phyloP scores from a whole-genome alignment of 345 rosid species.

The Anastatica hierochuntica region DNA sequence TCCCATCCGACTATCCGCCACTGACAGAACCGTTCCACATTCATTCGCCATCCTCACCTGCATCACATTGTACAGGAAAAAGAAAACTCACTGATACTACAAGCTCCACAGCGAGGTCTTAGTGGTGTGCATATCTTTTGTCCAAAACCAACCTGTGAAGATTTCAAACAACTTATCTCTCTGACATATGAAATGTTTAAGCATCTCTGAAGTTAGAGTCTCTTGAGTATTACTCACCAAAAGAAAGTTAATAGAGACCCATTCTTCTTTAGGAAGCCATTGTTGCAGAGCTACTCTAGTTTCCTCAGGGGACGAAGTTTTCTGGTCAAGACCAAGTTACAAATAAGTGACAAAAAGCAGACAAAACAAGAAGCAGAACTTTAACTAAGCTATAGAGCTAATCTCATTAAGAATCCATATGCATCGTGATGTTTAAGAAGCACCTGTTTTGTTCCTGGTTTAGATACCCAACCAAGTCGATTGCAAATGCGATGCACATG shows the following conservation, averaged over 20 bases:
- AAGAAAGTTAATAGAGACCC: too few relatives aligned
- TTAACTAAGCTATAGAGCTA: too few relatives aligned
- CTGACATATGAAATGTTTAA: too few relatives aligned
- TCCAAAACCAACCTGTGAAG: slow-evolving; percentile 74
- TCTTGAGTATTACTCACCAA: too few relatives aligned
- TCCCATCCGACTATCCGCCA: slow-evolving; percentile 63
- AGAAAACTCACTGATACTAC: slow-evolving; percentile 49
- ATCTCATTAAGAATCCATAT: too few relatives aligned
- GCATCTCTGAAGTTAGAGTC: too few relatives aligned
- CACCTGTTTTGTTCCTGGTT: slow-evolving; percentile 83
- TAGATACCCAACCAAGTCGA: too few relatives aligned
- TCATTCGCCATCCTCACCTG: slow-evolving; percentile 51
- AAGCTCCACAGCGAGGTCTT: slow-evolving; percentile 62
- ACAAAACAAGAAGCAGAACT: too few relatives aligned
- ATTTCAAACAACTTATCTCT: neutral
- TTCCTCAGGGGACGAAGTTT: slow-evolving; percentile 89
- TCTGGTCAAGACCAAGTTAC: too few relatives aligned
- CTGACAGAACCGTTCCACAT: slow-evolving; percentile 43
- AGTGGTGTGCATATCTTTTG: slow-evolving; percentile 85
- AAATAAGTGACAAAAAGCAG: too few relatives aligned
- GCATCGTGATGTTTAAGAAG: neutral
- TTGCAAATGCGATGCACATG: slow-evolving; percentile 93
- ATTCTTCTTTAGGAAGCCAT: too few relatives aligned
- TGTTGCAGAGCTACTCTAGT: too few relatives aligned
- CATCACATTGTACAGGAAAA: slow-evolving; percentile 45